Evolutionary conservation across 306 rosid species (phyloP).

Genomic region (Dryas octopetala): DNA sequence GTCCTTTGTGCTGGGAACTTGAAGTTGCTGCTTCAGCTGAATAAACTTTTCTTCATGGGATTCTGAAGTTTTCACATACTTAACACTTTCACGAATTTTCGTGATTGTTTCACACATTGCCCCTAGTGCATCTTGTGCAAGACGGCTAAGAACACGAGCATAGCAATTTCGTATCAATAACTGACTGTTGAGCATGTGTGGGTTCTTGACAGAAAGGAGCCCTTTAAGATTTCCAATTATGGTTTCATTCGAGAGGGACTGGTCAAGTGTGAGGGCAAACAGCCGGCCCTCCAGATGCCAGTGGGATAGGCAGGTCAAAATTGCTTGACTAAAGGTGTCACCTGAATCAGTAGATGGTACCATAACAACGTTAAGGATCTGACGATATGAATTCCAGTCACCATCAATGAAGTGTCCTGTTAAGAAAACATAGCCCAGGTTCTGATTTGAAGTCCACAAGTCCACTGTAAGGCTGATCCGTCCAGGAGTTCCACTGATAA

Average conservation of each 20-base stretch:
- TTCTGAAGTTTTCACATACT: slow-evolving; percentile 70
- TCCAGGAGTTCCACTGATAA: slow-evolving; percentile 64
- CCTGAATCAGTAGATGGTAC: slow-evolving; percentile 62
- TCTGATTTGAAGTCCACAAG: slow-evolving; percentile 68
- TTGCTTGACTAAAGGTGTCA: slow-evolving; percentile 53
- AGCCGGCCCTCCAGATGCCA: slow-evolving; percentile 78
- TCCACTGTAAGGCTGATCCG: slow-evolving; percentile 77
- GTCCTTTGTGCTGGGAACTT: slow-evolving; percentile 59
- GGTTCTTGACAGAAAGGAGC: slow-evolving; percentile 68
- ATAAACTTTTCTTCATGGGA: slow-evolving; percentile 58
- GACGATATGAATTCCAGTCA: slow-evolving; percentile 71
- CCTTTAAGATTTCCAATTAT: slow-evolving; percentile 57
- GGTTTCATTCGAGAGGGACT: slow-evolving; percentile 57
- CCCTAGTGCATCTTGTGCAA: slow-evolving; percentile 56
- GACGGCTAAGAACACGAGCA: slow-evolving; percentile 74
- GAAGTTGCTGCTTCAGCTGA: slow-evolving; percentile 76
- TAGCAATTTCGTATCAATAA: slow-evolving; percentile 67
- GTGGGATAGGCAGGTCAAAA: slow-evolving; percentile 64
- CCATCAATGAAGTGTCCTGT: slow-evolving; percentile 84
- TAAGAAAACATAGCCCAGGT: slow-evolving; percentile 60
- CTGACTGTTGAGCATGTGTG: slow-evolving; percentile 73
- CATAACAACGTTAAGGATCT: slow-evolving; percentile 65
- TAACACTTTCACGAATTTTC: slow-evolving; percentile 79
- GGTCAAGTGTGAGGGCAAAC: slow-evolving; percentile 62
- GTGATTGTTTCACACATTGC: slow-evolving; percentile 46